Evolutionary conservation across 169 alveolate genomes (phyloP).

Genomic region (Plasmodium falciparum): DNA sequence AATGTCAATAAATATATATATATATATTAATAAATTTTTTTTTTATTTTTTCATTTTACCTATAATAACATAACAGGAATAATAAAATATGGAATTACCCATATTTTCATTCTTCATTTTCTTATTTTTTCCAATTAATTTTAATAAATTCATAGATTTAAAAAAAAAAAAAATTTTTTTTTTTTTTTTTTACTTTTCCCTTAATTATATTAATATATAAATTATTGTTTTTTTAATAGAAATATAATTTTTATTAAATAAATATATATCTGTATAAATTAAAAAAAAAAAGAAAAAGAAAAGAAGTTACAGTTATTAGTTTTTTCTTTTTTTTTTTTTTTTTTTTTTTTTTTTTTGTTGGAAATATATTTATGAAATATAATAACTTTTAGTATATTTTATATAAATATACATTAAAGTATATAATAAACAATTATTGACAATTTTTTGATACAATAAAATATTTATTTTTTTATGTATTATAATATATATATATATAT

Average conservation of each 20-base stretch:
- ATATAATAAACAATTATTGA: background rate
- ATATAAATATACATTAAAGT: background rate
- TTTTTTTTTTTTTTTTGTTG: no score
- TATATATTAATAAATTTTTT: background rate
- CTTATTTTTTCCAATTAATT: constrained; percentile 39
- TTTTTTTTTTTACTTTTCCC: background rate
- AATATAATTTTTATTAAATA: no score
- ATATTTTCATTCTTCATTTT: constrained; percentile 46
- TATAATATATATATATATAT: background rate
- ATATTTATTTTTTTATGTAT: background rate
- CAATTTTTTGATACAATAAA: constrained; percentile 2
- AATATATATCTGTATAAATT: no score
- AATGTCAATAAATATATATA: constrained; percentile 9
- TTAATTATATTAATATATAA: background rate
- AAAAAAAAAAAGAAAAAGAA: no score
- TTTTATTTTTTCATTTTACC: constrained; percentile 17
- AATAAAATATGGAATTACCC: constrained; percentile 38
- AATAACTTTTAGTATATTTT: no score
- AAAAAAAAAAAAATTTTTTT: constrained; percentile 2
- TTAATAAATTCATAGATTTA: constrained; percentile 43
- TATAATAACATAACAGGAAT: constrained; percentile 45
- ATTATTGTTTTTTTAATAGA: no score
- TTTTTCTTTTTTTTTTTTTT: no score
- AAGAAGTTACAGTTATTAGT: no score
- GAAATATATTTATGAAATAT: no score